Evolutionary conservation across 352 stramenopile genomes (phyloP), one percentile per base, ranked within the genome.

Genomic region (Salisapilia sapeloensis): DNA sequence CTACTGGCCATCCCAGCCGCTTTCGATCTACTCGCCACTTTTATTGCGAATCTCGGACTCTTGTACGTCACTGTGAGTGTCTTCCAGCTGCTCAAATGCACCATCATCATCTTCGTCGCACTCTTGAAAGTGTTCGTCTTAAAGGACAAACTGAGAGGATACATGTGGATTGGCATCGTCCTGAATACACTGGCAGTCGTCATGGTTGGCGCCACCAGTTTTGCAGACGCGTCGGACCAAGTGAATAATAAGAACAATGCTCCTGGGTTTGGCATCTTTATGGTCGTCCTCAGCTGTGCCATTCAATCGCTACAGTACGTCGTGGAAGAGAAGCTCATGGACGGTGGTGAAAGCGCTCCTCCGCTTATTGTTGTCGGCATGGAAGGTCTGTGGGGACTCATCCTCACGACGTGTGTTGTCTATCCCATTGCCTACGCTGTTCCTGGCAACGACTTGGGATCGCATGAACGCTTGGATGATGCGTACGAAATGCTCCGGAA

Each of bases 301-400:
- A 87, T 97, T 6, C 89, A 97, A 50, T 80, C 83, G 2, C 56
- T 94, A 16, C 90, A 97, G 44, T 97, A 97, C 61, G 92, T 97
- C 17, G 97, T 97, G 45, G 92, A 98, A 47, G 93, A 98, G 59
- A 97, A 97, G 56, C 75, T 96, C 23, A 96, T 97, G 84, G 86
- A 86, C 36, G 89, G 95, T 49, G 82, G 89, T 34, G 67, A 92
- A 35, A 85, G 74, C 33, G 82, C 89, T 21, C 87, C 91, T 19
- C 72, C 94, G 20, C 60, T 98, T 11, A 89, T 98, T 2, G 75
- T 90, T 18, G 70, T 90, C 37, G 92, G 91, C 15, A 96, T 97
- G 86, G 91, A 98, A 53, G 93, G 93, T 16, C 48, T 97, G 4
- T 98, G 93, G 93, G 93, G 93, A 0, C 75, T 94, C 1, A 7